Evolutionary conservation across 2,329 filamentous ascomycete genomes (phyloP).

Genomic region (Aspergillus texensis): DNA sequence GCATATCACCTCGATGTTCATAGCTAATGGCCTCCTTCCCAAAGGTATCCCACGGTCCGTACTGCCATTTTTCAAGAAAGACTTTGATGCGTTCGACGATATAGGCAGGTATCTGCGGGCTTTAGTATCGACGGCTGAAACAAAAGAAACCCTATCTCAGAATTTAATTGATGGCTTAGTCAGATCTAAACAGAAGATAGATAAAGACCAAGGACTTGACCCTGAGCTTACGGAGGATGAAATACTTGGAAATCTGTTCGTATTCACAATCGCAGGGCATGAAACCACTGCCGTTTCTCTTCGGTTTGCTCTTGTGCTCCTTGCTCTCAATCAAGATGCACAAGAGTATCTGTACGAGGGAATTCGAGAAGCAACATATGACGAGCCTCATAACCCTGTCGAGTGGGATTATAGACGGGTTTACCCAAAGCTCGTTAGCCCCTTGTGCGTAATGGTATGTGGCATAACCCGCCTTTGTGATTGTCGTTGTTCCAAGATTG

Average conservation of each 20-base stretch:
- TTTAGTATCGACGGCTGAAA: conserved; percentile 19
- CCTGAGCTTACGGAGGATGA: conserved; percentile 35
- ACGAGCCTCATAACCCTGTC: conserved; percentile 19
- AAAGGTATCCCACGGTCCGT: conserved; percentile 23
- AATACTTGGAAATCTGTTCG: conserved; percentile 54
- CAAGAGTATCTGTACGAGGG: conserved; percentile 53
- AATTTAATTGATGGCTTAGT: conserved; percentile 23
- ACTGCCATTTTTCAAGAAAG: conserved; percentile 34
- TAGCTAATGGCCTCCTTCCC: conserved; percentile 23
- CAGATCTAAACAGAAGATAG: conserved; percentile 7
- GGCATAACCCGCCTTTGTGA: neutral
- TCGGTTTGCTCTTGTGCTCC: conserved; percentile 45
- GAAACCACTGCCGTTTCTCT: conserved; percentile 55
- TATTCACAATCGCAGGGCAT: conserved; percentile 55
- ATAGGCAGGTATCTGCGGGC: conserved; percentile 20
- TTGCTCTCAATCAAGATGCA: conserved; percentile 49
- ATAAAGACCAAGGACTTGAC: neutral
- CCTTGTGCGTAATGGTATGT: conserved; percentile 27
- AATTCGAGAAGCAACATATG: conserved; percentile 29
- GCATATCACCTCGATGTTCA: conserved; percentile 14
- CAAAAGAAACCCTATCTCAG: conserved; percentile 26
- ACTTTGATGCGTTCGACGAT: conserved; percentile 32
- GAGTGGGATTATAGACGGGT: conserved; percentile 39
- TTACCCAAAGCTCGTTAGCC: conserved; percentile 42
- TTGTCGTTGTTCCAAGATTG: neutral